Base-by-base conservation (phyloP, 176 grass and related monocot species). In the Paspalum vaginatum region DNA sequence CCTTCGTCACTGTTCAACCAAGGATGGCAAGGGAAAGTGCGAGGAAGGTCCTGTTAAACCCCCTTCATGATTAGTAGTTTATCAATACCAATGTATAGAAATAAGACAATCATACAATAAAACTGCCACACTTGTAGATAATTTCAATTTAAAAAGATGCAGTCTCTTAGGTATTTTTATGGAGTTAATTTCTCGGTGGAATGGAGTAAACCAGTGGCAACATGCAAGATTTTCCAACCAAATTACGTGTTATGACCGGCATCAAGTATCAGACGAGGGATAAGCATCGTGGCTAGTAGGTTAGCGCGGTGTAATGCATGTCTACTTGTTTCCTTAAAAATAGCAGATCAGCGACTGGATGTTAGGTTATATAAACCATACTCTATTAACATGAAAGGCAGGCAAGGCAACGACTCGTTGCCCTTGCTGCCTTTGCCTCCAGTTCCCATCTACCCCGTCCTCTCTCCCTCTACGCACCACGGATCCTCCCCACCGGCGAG, bases 1-100 rank as follows among this genome's bases (percentile, higher is more conserved):
- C 96, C 96, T 64, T 89, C 90, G 39, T 89, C 88, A 14, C 88
- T 91, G 47, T 95, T 88, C 83, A 99, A 81, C 96, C 92, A 95
- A 32, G 92, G 90, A 87, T 99, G 96, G 72, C 90, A 91, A 3
- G 96, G 96, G 66, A 99, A 99, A 15, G 96, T 99, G 7, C 92
- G 90, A 27, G 96, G 92, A 77, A 99, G 92, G 91, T 98, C 96
- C 96, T 98, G 46, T 40, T 81, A 76, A 83, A 76, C 9, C 37
- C 24, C 54, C 44, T 11, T 45, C 44, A 51, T 25, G 1, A 27
- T 77, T 54, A 61, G 41, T 68, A 61, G 53, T 53, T 22, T 79
- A 2, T 42, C 38, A 44, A 74, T 44, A 27, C 6, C 2, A 75
- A 20, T 75, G 3, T 32, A 56, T 7, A 24, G 6, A 53, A 65